Evolutionary conservation across 2,329 filamentous ascomycete species (phyloP).

Genomic region (Trichoderma atroviride): DNA sequence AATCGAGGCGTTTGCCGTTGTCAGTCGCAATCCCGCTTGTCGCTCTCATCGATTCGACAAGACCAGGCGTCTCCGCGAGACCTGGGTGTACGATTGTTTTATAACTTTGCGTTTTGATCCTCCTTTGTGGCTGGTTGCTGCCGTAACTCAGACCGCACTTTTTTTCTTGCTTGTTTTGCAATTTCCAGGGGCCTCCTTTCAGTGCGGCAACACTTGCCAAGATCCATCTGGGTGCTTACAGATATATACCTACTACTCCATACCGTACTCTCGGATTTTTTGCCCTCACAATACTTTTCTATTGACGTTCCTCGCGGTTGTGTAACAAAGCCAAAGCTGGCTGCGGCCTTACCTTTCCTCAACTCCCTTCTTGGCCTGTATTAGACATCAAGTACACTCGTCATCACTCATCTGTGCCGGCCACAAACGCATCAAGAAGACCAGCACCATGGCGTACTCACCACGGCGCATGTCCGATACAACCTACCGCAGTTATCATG

Average conservation of each 20-base stretch:
- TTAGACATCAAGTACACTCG: neutral
- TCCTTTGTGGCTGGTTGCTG: conserved; percentile 1
- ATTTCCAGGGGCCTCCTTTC: conserved; percentile 8
- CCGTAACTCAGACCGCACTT: conserved; percentile 23
- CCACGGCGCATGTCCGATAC: conserved; percentile 49
- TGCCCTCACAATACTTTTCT: neutral
- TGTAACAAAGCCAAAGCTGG: conserved; percentile 5
- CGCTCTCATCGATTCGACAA: conserved; percentile 21
- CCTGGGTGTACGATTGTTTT: conserved; percentile 9
- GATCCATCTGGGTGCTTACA: neutral
- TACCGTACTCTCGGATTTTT: neutral
- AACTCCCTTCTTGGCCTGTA: neutral
- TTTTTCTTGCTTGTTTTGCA: neutral
- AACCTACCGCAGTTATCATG: conserved; percentile 59
- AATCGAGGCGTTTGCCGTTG: conserved; percentile 19
- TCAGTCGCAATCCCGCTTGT: conserved; percentile 27
- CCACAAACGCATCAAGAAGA: neutral
- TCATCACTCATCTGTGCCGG: conserved; percentile 9
- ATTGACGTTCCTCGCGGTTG: neutral
- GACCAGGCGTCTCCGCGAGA: conserved; percentile 10
- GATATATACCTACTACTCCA: conserved; percentile 20
- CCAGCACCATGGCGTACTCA: conserved; percentile 19
- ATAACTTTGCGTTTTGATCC: conserved; percentile 20
- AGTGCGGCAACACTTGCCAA: neutral
- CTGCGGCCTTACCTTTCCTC: neutral